Evolutionary conservation across 495 filamentous ascomycete genomes (phyloP), one percentile per base, ranked within the genome.

Genomic region (Podospora didyma): DNA sequence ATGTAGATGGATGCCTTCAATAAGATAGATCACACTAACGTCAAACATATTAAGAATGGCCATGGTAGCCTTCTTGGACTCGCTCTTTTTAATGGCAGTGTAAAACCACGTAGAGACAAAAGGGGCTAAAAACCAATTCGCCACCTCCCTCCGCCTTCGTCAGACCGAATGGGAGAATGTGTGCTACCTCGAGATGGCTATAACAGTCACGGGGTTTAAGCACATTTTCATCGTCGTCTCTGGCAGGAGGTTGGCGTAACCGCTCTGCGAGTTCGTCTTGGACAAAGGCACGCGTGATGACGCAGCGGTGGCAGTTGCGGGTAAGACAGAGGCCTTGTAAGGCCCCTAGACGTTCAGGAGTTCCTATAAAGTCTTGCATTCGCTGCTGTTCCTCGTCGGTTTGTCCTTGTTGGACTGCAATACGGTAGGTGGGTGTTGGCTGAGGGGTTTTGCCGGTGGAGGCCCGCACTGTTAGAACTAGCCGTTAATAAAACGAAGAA

Each of bases 401-500:
- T 4, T 57, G 51, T 19, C 34, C 53, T 14, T 57, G 50, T 46
- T 52, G 35, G 47, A 56, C n/a, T 39, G 56, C 56, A 39, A 55
- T 60, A 49, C 51, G 56, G 46, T 52, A 56, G 41, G 47, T 47
- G 14, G 61, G 64, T 12, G 64, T 54, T 26, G 58, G 61, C 46
- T 65, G 58, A 11, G 59, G 62, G 11, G 59, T 65, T 46, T 51
- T 65, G 35, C 56, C 52, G 17, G 58, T 53, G 39, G 64, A 53
- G 17, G 61, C 61, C 57, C 58, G 62, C n/a, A 66, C 59, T 66
- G 34, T 37, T 37, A 7, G 7, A 37, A 14, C 34, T 37, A 37
- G 34, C 34, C 34, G 34, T 37, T 37, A 37, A 14, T 7, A 37
- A 51, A 45, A 48, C 47, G 11, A 41, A 45, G n/a, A n/a, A n/a